These are phyloP conservation scores for Picochlorum sp. DNA, from an alignment of 139 green algal species.

Conservation along the genomic window DNA sequence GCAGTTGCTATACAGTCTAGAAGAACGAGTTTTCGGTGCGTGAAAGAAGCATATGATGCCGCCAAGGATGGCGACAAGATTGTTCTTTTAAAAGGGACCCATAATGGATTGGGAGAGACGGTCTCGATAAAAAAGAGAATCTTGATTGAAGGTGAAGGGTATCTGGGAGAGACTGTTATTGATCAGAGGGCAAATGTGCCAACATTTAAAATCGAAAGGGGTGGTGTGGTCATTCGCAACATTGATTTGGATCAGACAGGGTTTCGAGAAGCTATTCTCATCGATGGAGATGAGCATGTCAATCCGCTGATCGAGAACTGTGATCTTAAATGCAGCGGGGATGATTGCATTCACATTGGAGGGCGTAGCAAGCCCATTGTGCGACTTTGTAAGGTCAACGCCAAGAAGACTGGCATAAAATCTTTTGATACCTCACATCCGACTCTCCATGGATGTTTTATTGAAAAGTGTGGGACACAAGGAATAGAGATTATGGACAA, in stretches of 20 bases:
- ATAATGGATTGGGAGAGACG: slow-evolving; percentile 50
- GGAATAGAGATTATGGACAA: slow-evolving; percentile 27
- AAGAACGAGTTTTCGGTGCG: slow-evolving; percentile 42
- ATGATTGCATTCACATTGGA: slow-evolving; percentile 38
- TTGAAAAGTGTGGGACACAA: slow-evolving; percentile 37
- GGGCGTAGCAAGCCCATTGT: slow-evolving; percentile 31
- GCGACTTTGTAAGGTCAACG: slow-evolving; percentile 34
- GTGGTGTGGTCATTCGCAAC: slow-evolving; percentile 39
- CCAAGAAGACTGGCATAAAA: slow-evolving; percentile 35
- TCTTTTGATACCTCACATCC: slow-evolving; percentile 11
- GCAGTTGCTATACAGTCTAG: not conserved
- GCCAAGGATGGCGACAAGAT: slow-evolving; percentile 58
- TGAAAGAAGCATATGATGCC: slow-evolving; percentile 43
- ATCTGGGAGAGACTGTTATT: slow-evolving; percentile 39
- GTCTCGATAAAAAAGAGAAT: slow-evolving; percentile 47
- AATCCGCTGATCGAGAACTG: slow-evolving; percentile 41
- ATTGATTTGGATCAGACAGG: slow-evolving; percentile 55
- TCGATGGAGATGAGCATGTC: slow-evolving; percentile 20
- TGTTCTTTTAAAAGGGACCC: slow-evolving; percentile 40
- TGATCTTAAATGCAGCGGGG: slow-evolving; percentile 44
- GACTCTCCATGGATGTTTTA: slow-evolving; percentile 28
- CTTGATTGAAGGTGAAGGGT: slow-evolving; percentile 50
- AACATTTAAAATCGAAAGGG: slow-evolving; percentile 37
- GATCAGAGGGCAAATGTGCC: slow-evolving; percentile 54
- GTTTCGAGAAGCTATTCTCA: slow-evolving; percentile 43